A percentile compares a stretch with the other conserved stretches of the same genome.
phyloP scores from a whole-genome alignment of 768 basidiomycete species.

The Pisolithus albus region DNA sequence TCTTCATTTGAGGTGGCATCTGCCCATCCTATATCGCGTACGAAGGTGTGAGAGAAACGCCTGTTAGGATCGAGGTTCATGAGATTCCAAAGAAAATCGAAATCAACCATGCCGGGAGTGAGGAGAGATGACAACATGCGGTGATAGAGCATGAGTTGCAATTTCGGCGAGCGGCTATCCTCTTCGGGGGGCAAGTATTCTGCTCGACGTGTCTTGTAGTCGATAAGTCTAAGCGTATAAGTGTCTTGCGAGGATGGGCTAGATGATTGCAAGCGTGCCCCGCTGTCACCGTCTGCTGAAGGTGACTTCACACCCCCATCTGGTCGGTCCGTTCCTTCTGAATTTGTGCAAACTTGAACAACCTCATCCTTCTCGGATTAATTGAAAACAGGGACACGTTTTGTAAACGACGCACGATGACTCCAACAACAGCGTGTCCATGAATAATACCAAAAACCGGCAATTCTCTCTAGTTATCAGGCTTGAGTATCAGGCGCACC shows the following conservation, averaged over 20 bases:
- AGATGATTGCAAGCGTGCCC: not conserved
- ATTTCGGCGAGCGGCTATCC: slow-evolving; percentile 51
- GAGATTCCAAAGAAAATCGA: slow-evolving; percentile 44
- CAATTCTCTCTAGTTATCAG: slow-evolving; percentile 58
- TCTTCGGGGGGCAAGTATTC: slow-evolving; percentile 46
- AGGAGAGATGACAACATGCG: slow-evolving; percentile 53
- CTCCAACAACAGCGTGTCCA: slow-evolving; percentile 57
- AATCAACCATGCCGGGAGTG: slow-evolving; percentile 41
- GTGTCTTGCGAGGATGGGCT: not conserved
- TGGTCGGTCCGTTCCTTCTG: not conserved
- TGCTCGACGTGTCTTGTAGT: slow-evolving; percentile 63
- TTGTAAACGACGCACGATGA: slow-evolving; percentile 48
- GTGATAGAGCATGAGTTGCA: slow-evolving; percentile 77
- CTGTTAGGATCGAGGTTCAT: slow-evolving; percentile 37
- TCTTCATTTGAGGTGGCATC: slow-evolving; percentile 13
- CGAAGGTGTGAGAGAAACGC: slow-evolving; percentile 46
- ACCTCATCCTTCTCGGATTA: slow-evolving; percentile 49
- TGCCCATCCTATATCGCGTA: slow-evolving; percentile 24
- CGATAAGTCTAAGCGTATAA: slow-evolving; percentile 42
- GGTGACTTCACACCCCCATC: slow-evolving; percentile 1
- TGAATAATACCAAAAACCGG: slow-evolving; percentile 76
- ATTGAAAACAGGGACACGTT: not conserved
- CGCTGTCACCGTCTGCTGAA: not conserved
- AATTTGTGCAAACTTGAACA: slow-evolving; percentile 12
- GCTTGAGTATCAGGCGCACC: not conserved